Evolutionary conservation across 331 rosid genomes (phyloP).

Genomic region (Pyrus hybrid): DNA sequence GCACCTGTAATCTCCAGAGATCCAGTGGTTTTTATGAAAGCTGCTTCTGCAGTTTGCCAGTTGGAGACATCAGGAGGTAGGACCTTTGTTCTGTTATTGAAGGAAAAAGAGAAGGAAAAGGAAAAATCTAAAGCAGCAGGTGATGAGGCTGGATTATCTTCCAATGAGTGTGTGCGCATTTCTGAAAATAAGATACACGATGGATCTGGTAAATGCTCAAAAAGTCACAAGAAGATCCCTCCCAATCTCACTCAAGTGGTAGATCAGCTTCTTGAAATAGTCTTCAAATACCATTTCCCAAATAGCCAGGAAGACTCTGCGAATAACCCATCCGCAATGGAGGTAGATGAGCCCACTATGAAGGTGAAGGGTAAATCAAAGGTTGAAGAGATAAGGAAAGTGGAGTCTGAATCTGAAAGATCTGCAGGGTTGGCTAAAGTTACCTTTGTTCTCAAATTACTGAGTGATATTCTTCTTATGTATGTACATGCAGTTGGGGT

Average conservation of each 20-base stretch:
- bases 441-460: constrained; percentile 83
- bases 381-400: constrained; percentile 53
- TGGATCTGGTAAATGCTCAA: constrained; percentile 69
- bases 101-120: constrained; percentile 87
- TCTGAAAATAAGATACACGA: constrained; percentile 77
- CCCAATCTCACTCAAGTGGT: constrained; percentile 87
- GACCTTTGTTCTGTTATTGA: constrained; percentile 65
- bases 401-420: constrained; percentile 73
- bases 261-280: constrained; percentile 95
- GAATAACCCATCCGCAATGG: constrained; percentile 59
- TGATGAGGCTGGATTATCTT: constrained; percentile 59
- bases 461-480: constrained; percentile 94
- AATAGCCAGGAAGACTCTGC: constrained; percentile 45
- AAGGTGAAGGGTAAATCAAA: constrained; percentile 94
- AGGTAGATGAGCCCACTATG: constrained; percentile 79
- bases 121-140: constrained; percentile 62
- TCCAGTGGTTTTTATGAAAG: constrained; percentile 89
- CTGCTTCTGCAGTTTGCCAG: constrained; percentile 84
- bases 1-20: constrained; percentile 95
- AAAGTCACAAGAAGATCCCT: constrained; percentile 87
- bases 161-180: constrained; percentile 71
- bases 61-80: constrained; percentile 92
- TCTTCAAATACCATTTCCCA: constrained; percentile 58
- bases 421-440: constrained; percentile 91
- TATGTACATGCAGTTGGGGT: constrained; percentile 92